Conservation (phyloP, 2,329 filamentous ascomycete species). For the Cercospora sp. region DNA sequence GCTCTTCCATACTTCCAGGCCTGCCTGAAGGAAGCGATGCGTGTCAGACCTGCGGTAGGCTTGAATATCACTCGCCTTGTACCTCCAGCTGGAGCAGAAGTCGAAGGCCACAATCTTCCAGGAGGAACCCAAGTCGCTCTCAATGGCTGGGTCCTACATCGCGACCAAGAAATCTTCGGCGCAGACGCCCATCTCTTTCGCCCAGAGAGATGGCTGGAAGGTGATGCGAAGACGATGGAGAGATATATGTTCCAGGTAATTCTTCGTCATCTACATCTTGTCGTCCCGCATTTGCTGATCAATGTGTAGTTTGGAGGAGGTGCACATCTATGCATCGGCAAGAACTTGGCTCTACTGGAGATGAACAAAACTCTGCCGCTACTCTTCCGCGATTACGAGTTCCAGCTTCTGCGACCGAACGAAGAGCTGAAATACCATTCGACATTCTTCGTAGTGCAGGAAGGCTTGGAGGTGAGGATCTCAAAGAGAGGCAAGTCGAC, state of each 20-base stretch:
- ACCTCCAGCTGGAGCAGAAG: slow-evolving; percentile 53
- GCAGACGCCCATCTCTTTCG: slow-evolving; percentile 21
- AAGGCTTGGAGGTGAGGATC: slow-evolving; percentile 54
- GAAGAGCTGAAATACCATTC: slow-evolving; percentile 55
- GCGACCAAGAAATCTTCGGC: slow-evolving; percentile 41
- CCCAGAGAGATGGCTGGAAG: slow-evolving; percentile 29
- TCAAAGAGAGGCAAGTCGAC: slow-evolving; percentile 36
- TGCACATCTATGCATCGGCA: slow-evolving; percentile 31
- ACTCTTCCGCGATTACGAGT: slow-evolving; percentile 55
- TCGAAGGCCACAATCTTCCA: slow-evolving; percentile 54
- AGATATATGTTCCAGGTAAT: slow-evolving; percentile 58
- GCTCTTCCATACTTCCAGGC: slow-evolving; percentile 57
- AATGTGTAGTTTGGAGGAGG: slow-evolving; percentile 29
- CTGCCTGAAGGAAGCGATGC: slow-evolving; percentile 58
- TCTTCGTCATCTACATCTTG: not conserved
- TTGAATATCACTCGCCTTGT: slow-evolving; percentile 56
- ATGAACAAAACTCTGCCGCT: slow-evolving; percentile 35
- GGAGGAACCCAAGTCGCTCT: slow-evolving; percentile 56
- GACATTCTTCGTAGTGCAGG: slow-evolving; percentile 62
- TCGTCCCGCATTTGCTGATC: slow-evolving; percentile 10
- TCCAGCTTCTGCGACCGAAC: slow-evolving; percentile 54
- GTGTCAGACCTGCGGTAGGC: slow-evolving; percentile 57
- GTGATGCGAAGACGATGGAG: slow-evolving; percentile 51
- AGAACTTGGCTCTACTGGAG: slow-evolving; percentile 33
- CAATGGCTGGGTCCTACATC: slow-evolving; percentile 56